phyloP scores from a whole-genome alignment of 1,139 yeast genomes.

The Lodderomyces parapsilosis region DNA sequence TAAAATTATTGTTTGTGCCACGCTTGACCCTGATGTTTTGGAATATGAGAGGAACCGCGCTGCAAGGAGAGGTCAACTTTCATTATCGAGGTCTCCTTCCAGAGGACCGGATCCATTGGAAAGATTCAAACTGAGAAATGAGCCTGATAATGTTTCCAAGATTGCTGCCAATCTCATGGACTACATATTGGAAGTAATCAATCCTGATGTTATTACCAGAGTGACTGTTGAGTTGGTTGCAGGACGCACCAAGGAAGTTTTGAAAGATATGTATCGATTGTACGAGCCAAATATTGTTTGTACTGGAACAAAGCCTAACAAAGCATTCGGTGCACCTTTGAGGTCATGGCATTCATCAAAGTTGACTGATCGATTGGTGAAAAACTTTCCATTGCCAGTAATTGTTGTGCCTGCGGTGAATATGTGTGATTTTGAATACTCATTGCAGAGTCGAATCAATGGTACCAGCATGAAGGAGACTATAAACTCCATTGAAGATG shows the following conservation, averaged over 20 bases:
- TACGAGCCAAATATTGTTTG: conserved; percentile 66
- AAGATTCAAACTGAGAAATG: conserved; percentile 32
- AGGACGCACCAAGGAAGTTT: conserved; percentile 55
- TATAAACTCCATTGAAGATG: neutral
- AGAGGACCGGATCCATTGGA: conserved; percentile 25
- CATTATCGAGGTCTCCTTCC: conserved; percentile 22
- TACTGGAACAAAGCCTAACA: conserved; percentile 56
- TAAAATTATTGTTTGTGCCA: conserved; percentile 55
- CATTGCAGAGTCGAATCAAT: conserved; percentile 24
- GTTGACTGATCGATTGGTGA: conserved; percentile 62
- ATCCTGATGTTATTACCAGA: conserved; percentile 50
- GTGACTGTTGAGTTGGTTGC: conserved; percentile 63
- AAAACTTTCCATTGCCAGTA: conserved; percentile 66
- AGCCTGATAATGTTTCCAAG: conserved; percentile 34
- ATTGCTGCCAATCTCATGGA: conserved; percentile 43
- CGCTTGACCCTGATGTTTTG: conserved; percentile 22
- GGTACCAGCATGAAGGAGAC: conserved; percentile 2
- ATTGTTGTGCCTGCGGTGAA: conserved; percentile 67
- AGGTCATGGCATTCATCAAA: conserved; percentile 62
- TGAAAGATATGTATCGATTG: conserved; percentile 60
- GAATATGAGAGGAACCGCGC: conserved; percentile 3
- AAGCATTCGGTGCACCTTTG: conserved; percentile 50
- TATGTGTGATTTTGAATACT: conserved; percentile 53
- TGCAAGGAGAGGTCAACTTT: conserved; percentile 12
- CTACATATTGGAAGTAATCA: conserved; percentile 47